Base-by-base conservation (phyloP, 2,329 filamentous ascomycete genomes). In the Parastagonospora avenae region DNA sequence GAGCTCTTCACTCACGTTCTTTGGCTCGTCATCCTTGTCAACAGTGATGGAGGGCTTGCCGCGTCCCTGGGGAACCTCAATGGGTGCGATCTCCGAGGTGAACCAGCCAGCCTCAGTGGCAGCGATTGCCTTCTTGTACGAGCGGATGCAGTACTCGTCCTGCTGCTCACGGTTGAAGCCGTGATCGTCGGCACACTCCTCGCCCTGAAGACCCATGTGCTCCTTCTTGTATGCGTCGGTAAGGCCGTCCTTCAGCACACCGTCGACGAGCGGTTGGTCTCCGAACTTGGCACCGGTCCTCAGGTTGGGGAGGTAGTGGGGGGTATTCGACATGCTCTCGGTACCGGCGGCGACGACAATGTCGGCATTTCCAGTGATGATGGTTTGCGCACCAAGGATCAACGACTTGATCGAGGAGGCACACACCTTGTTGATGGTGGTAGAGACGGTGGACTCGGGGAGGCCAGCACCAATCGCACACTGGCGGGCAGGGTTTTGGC, bases 371-470 rank as follows among this genome's bases (percentile, higher is more conserved):
- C 94, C 93, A 46, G 92, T 96, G 76, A 97, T 92, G 80, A 99
- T 99, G 67, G 93, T 97, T 79, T 97, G 94, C 44, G 93, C 91
- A 64, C 90, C 94, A 54, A 99, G 84, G 62, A 96, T 91, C 72
- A 99, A 88, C 64, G 94, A 91, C 82, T 99, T 99, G 74, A 97
- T 81, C 38, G 89, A 88, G 8, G 92, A 97, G 59, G 94, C 94
- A 84, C 94, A 99, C 74, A 99, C 94, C 82, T 99, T 99, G 88
- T 99, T 99, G 72, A 99, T 85, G 45, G 92, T 96, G 39, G 94
- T 99, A 78, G 88, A 90, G 64, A 95, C 85, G 59, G 89, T 90
- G 47, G 84, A 83, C 59, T 95, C 83, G 47, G 86, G 79, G 60
- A 99, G 90, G 57, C 94, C 94, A 69, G 91, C 94, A 67, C 87